phyloP scores from a whole-genome alignment of 2,329 filamentous ascomycete genomes.

The Phialophora chinensis region DNA sequence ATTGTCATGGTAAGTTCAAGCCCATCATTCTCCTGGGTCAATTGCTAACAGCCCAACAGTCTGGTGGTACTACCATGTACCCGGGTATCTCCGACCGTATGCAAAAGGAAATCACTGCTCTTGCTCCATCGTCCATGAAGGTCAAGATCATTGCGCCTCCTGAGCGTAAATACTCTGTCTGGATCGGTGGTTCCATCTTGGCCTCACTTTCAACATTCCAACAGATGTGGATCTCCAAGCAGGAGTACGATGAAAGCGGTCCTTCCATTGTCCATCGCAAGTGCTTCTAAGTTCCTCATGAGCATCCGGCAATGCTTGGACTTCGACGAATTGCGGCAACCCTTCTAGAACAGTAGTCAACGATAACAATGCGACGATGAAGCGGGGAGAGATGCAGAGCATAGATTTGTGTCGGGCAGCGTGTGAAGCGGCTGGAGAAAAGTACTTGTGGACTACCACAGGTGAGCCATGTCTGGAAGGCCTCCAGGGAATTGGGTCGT shows the following conservation, averaged over 20 bases:
- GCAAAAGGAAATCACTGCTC: constrained; percentile 99
- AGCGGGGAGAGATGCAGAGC: constrained; percentile 29
- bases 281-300: constrained; percentile 82
- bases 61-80: constrained; percentile 99
- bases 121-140: constrained; percentile 99
- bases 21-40: neutral
- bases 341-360: constrained; percentile 35
- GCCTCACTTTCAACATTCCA: constrained; percentile 99
- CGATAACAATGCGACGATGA: constrained; percentile 37
- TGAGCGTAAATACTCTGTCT: constrained; percentile 99
- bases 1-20: constrained; percentile 94
- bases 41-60: constrained; percentile 61
- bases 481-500: constrained; percentile 24
- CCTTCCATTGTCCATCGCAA: constrained; percentile 99
- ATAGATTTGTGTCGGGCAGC: constrained; percentile 32
- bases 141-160: constrained; percentile 99
- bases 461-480: constrained; percentile 26
- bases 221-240: constrained; percentile 99
- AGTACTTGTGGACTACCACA: constrained; percentile 31
- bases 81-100: constrained; percentile 99
- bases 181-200: constrained; percentile 99
- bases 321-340: constrained; percentile 29
- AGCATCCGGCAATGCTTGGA: constrained; percentile 31
- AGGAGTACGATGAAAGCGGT: constrained; percentile 99
- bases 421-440: constrained; percentile 24